Evolutionary conservation across 768 basidiomycete species (phyloP), one percentile per base, ranked within the genome.

Genomic region (Termitomyces sp.): DNA sequence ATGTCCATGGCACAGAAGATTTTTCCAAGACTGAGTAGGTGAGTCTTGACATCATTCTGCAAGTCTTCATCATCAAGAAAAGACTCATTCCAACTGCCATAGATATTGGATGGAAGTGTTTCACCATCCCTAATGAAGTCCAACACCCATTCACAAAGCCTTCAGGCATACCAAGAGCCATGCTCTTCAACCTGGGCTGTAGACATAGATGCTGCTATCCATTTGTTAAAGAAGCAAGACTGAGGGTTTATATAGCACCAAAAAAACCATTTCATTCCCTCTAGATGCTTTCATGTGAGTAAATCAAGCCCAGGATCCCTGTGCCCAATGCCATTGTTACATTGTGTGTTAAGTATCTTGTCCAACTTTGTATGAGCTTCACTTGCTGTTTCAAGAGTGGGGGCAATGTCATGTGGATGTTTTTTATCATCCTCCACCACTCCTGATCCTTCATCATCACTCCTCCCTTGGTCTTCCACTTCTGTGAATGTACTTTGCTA

Each of bases 231-330:
- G 31, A 36, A 55, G n/a, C 0, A 9, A 36, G 57, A 59, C 8
- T 49, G n/a, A 2, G 49, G 48, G 32, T 52, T 47, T 9, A n/a
- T 63, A 43, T 63, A 54, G 31, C 29, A n/a, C 57, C 51, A 58
- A 6, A 61, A 43, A 38, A 62, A 61, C 4, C 5, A 43, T 56
- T 62, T 50, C 56, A 62, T 62, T 31, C 42, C 42, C 51, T 62
- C 51, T 1, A 58, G 37, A 17, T 34, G 45, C 29, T 56, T 58
- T 29, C 9, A 7, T 17, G 54, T 46, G 31, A 62, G 61, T 11
- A 62, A 11, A 32, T 62, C 50, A 40, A 62, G 47, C 17, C 50
- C 45, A 8, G 61, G 61, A 17, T 61, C 56, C n/a, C 52, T 57
- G 36, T 61, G 50, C 1, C 56, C 50, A 25, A 57, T 38, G 12